Conservation (phyloP, 2,329 filamentous ascomycete species). For the Hypoxylon sp. region DNA sequence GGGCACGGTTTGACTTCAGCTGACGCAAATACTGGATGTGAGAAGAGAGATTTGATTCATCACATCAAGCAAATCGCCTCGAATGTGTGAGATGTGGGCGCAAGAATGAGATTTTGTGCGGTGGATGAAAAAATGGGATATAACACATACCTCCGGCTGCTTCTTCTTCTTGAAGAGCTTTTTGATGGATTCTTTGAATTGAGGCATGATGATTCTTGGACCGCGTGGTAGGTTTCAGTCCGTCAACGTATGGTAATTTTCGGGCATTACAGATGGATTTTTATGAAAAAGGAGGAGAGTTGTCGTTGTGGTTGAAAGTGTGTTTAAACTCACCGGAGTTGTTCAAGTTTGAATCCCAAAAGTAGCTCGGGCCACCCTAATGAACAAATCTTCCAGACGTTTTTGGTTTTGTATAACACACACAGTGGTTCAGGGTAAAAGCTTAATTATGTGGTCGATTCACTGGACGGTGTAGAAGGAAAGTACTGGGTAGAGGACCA, state of each 20-base stretch:
- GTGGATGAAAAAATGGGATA: not conserved
- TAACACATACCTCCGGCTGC: not conserved
- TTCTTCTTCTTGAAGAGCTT: conserved; percentile 15
- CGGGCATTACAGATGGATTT: too few species aligned
- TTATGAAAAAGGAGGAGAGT: not conserved
- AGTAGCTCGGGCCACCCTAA: not conserved
- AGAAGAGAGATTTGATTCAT: not conserved
- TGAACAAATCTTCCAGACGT: not conserved
- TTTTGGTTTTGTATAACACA: not conserved
- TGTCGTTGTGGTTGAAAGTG: not conserved
- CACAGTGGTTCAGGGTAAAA: not conserved
- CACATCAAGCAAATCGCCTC: conserved; percentile 3
- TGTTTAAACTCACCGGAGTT: not conserved
- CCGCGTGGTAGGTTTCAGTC: too few species aligned
- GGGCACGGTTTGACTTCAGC: not conserved
- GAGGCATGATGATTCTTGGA: conserved; percentile 7
- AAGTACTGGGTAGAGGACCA: not conserved
- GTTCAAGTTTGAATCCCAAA: not conserved
- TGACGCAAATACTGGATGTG: not conserved
- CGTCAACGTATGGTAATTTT: not conserved
- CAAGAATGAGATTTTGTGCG: not conserved
- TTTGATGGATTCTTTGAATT: conserved; percentile 12
- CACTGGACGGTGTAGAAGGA: not conserved
- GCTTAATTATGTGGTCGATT: not conserved
- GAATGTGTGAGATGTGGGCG: not conserved